Evolutionary conservation across 164 flowering plant species (phyloP).

Genomic region (Aristolochia contorta): DNA sequence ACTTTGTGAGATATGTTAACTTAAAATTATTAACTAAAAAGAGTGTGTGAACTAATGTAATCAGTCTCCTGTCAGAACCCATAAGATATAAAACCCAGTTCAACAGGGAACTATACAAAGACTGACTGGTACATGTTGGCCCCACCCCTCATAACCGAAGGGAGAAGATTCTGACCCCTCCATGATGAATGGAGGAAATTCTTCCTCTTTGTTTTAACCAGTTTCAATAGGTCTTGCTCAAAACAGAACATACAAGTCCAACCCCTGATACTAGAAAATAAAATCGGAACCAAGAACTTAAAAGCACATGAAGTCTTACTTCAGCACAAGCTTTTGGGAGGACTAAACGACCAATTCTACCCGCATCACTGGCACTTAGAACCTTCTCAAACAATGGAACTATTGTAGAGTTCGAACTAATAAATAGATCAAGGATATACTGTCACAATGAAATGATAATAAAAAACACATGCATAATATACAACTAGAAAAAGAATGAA

Average conservation of each 20-base stretch:
- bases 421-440: constrained; percentile 30
- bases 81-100: too few species aligned
- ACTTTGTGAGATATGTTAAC: not conserved
- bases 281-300: not conserved
- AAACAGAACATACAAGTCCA: too few species aligned
- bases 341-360: constrained; percentile 95
- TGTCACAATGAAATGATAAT: not conserved
- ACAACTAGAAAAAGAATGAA: not conserved
- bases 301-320: constrained; percentile 30
- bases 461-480: not conserved
- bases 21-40: too few species aligned
- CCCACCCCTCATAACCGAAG: too few species aligned
- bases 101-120: too few species aligned
- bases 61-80: too few species aligned
- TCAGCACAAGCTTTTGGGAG: constrained; percentile 99
- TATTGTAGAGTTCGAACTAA: constrained; percentile 76
- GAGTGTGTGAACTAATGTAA: too few species aligned
- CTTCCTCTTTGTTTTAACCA: too few species aligned
- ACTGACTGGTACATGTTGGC: too few species aligned
- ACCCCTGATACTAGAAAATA: not conserved
- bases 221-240: too few species aligned
- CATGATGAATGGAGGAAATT: too few species aligned
- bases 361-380: constrained; percentile 99
- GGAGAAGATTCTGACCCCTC: too few species aligned
- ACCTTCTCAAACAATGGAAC: constrained; percentile 95